Percentiles rank a stretch among this genome's conserved stretches.
These are phyloP conservation scores for grape (Vitis vinifera) DNA, from an alignment of 164 flowering plant genomes.

Conservation along the genomic window ASM3070453v1 NC_081810.1:3935001-3935500, in stretches of 20 bases:
- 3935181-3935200: slow-evolving; percentile 90
- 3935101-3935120: slow-evolving; percentile 80
- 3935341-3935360: too few relatives aligned
- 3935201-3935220: slow-evolving; percentile 95
- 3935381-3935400: too few relatives aligned
- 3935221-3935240: slow-evolving; percentile 1
- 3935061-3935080: slow-evolving; percentile 69
- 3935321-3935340: too few relatives aligned
- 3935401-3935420: too few relatives aligned
- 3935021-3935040: slow-evolving; percentile 98
- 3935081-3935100: slow-evolving; percentile 61
- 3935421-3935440: too few relatives aligned
- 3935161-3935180: slow-evolving; percentile 85
- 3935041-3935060: slow-evolving; percentile 89
- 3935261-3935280: neutral
- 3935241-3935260: neutral
- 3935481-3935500: too few relatives aligned
- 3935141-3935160: slow-evolving; percentile 79
- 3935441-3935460: too few relatives aligned
- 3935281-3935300: too few relatives aligned
- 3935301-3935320: too few relatives aligned
- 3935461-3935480: too few relatives aligned
- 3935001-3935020: slow-evolving; percentile 18
- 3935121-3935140: slow-evolving; percentile 78
- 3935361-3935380: too few relatives aligned